These are phyloP conservation scores for Saccharata proteae DNA, from an alignment of 2,329 filamentous ascomycete genomes.

Conservation along the genomic window DNA sequence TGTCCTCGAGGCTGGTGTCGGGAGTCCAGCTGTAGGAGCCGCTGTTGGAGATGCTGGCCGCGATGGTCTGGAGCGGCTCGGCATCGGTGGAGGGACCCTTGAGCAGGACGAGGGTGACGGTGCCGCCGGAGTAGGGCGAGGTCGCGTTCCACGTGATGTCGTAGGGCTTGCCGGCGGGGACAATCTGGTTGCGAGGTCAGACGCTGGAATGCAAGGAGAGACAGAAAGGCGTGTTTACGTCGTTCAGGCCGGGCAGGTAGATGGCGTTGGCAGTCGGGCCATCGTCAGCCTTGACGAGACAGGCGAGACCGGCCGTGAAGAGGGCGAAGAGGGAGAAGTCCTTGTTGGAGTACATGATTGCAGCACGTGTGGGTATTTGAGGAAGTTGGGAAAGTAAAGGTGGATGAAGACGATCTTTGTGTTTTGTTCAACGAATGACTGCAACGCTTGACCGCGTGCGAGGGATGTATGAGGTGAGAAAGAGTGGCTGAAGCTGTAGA, in stretches of 20 bases:
- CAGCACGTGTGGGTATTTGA: no score
- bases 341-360: conserved; percentile 23
- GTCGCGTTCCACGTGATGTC: conserved; percentile 46
- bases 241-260: conserved; percentile 36
- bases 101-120: conserved; percentile 47
- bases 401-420: no score
- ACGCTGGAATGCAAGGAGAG: background rate
- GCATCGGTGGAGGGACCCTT: conserved; percentile 46
- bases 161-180: conserved; percentile 44
- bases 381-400: no score
- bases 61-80: conserved; percentile 37
- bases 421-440: no score
- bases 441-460: no score
- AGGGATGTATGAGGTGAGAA: no score
- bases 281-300: conserved; percentile 22
- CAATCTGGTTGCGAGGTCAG: conserved; percentile 21
- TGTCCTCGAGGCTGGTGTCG: conserved; percentile 30
- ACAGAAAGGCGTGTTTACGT: conserved; percentile 19
- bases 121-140: conserved; percentile 24
- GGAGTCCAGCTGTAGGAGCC: conserved; percentile 46
- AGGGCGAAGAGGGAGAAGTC: conserved; percentile 34
- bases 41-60: conserved; percentile 39
- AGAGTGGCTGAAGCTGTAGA: no score
- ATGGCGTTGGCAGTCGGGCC: conserved; percentile 42
- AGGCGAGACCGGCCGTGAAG: conserved; percentile 42